Conservation (phyloP, 1,139 yeast species). For the Candida frijolesensis region DNA sequence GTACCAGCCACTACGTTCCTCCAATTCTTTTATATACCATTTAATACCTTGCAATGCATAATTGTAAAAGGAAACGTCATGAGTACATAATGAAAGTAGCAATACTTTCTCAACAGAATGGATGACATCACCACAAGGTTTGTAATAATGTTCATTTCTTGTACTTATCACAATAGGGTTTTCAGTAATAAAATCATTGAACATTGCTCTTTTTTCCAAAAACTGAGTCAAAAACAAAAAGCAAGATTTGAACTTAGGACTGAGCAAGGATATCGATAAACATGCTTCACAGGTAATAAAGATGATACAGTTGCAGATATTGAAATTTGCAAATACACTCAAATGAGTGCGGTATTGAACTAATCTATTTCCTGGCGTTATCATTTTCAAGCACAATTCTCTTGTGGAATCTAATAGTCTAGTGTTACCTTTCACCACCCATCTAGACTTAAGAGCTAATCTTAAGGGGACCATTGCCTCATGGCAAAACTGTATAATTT, state of each 20-base stretch:
- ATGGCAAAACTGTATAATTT: constrained; percentile 22
- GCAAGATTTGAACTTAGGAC: constrained; percentile 41
- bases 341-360: constrained; percentile 23
- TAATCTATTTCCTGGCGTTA: constrained; percentile 22
- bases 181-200: constrained; percentile 21
- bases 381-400: constrained; percentile 34
- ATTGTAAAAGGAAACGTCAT: constrained; percentile 58
- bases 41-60: constrained; percentile 52
- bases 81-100: constrained; percentile 55
- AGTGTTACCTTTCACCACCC: constrained; percentile 20
- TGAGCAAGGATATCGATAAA: constrained; percentile 35
- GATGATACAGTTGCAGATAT: constrained; percentile 36
- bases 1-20: constrained; percentile 14
- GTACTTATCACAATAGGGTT: constrained; percentile 25
- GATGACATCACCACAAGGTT: constrained; percentile 24
- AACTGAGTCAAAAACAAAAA: constrained; percentile 41
- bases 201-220: constrained; percentile 24
- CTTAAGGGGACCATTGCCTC: constrained; percentile 36
- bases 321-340: constrained; percentile 30
- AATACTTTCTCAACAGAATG: constrained; percentile 46
- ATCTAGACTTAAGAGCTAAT: constrained; percentile 33
- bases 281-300: constrained; percentile 42
- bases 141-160: constrained; percentile 14
- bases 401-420: constrained; percentile 40
- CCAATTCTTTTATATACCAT: constrained; percentile 44